Base-by-base conservation (phyloP, 345 rosid genomes). In the Hevea brasiliensis region DNA sequence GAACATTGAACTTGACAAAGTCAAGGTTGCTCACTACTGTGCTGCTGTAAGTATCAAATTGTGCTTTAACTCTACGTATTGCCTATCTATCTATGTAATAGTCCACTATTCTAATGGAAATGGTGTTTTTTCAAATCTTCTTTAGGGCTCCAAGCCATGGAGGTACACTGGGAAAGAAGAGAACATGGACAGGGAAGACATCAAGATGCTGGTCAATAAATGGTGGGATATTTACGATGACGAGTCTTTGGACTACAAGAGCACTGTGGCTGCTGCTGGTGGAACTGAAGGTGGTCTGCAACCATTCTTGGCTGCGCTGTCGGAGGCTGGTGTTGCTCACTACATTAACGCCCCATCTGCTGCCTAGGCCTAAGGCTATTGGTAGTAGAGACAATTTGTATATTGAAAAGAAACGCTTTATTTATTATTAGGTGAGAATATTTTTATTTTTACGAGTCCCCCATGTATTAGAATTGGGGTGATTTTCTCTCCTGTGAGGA, bases 201-300 rank as follows among this genome's bases (percentile, higher is more conserved):
- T 93, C 67, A 90, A 89, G 91, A 82, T 86, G 82, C 78, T 89
- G 44, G 88, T 89, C 72, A 71, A 76, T 57, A 89, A 91, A 84
- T 93, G 96, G 98, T 82, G 92, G 92, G 96, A 90, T 23, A 77
- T 89, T n/a, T 91, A 89, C 70, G 76, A 88, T 8, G 95, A 93
- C 56, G 78, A 81, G 60, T 87, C 92, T 1, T 85, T 91, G 13
- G 91, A 86, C 72, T 72, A 76, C 61, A 82, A 82, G 20, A 58
- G 77, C 45, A 21, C 37, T 9, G 20, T 20, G 12, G 63, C 37
- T 2, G 32, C 57, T 15, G 27, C 14, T 24, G 51, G 40, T 7
- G 74, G 44, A 12, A 13, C 20, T 13, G 47, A 55, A 6, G 74
- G 44, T 41, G 74, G 42, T n/a, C 26, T 17, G 57, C 74, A 59